Conservation (phyloP, 1,139 yeast species). For the Taphrina pruni region DNA sequence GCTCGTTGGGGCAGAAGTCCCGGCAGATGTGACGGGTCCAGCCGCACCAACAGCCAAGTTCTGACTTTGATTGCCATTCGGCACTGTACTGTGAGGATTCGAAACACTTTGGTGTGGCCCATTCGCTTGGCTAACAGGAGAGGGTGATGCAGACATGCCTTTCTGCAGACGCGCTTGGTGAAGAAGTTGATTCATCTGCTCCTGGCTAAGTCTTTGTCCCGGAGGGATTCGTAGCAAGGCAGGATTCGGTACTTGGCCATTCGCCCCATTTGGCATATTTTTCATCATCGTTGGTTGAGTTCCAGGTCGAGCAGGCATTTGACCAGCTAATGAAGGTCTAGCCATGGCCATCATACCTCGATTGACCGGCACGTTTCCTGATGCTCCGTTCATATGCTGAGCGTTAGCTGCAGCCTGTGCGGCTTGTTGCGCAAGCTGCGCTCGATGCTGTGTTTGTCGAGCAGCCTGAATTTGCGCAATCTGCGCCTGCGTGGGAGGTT, state of each 20-base stretch:
- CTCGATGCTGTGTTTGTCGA: conserved; percentile 25
- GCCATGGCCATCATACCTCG: conserved; percentile 11
- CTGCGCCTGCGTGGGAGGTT: conserved; percentile 19
- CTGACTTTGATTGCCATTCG: not conserved
- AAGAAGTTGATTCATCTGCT: conserved; percentile 48
- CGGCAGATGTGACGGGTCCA: not conserved
- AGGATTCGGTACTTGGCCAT: conserved; percentile 41
- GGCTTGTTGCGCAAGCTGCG: conserved; percentile 43
- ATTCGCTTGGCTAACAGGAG: conserved; percentile 13
- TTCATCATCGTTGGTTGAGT: not conserved
- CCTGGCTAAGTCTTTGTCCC: conserved; percentile 48
- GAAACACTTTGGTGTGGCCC: not conserved
- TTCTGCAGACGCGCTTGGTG: conserved; percentile 43
- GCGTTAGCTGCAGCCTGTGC: conserved; percentile 44
- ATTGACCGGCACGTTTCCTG: conserved; percentile 6
- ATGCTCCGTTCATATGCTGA: conserved; percentile 15
- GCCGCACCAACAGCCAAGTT: not conserved
- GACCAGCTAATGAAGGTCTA: conserved; percentile 38
- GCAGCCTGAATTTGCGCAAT: conserved; percentile 30
- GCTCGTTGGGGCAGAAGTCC: not conserved
- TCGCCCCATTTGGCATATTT: conserved; percentile 10
- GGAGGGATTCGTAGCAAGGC: conserved; percentile 47
- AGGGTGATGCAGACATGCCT: conserved; percentile 25
- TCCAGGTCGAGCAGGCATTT: conserved; percentile 38
- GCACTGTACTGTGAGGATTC: not conserved